A percentile compares a stretch with the other conserved stretches of the same genome.
phyloP scores from a whole-genome alignment of 1,284 basidiomycete species.

The Rhodotorula sp. region DNA sequence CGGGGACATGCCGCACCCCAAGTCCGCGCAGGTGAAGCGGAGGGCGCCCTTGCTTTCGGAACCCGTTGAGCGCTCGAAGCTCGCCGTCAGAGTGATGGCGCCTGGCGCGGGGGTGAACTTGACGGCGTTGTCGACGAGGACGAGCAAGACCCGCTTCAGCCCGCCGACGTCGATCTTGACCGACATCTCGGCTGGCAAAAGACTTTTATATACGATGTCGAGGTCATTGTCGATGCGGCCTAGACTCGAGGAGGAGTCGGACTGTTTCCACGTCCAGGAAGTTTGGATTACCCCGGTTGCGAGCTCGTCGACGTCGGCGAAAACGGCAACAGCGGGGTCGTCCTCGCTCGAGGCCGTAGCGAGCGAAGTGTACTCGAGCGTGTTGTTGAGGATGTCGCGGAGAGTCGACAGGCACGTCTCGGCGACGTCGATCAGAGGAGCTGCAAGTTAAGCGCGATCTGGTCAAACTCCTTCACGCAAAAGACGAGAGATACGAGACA shows the following conservation, averaged over 20 bases:
- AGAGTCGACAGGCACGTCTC: conserved; percentile 18
- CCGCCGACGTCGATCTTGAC: conserved; percentile 16
- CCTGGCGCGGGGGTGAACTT: conserved; percentile 10
- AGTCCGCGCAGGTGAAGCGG: conserved; percentile 13
- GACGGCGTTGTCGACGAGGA: conserved; percentile 12
- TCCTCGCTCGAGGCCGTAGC: not conserved
- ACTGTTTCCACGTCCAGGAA: not conserved
- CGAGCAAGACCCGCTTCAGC: conserved; percentile 17
- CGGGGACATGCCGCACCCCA: conserved; percentile 15
- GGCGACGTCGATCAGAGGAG: conserved; percentile 24
- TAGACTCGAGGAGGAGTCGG: not conserved
- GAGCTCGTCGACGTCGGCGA: not conserved
- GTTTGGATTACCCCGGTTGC: not conserved
- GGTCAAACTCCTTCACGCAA: not conserved
- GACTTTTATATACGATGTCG: conserved; percentile 5
- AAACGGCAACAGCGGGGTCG: not conserved
- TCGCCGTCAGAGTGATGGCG: not conserved
- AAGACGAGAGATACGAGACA: not conserved
- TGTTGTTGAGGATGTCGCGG: conserved; percentile 28
- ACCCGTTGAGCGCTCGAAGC: no score
- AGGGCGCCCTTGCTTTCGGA: not conserved
- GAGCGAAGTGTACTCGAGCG: conserved; percentile 24
- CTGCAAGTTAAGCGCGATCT: not conserved
- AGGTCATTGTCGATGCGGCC: not conserved
- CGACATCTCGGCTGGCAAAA: not conserved